phyloP scores from a whole-genome alignment of 2,329 filamentous ascomycete species.

The Epichloe baconii region DNA sequence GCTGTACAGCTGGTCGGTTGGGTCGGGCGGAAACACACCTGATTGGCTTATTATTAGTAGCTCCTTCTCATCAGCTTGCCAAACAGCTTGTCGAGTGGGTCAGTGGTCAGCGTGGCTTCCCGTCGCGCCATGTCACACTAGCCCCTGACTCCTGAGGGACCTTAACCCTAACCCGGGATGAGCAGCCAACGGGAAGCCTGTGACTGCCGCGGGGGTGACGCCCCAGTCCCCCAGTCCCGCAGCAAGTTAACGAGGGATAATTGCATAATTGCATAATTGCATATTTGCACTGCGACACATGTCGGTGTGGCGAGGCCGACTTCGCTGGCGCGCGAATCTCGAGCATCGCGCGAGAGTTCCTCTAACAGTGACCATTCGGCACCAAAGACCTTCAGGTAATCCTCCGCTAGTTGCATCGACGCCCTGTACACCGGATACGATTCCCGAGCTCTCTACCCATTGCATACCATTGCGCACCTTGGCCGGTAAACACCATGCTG shows the following conservation, averaged over 20 bases:
- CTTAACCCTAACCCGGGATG: too few relatives aligned
- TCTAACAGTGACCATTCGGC: not conserved
- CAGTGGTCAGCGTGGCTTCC: not conserved
- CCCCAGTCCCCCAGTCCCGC: constrained; percentile 9
- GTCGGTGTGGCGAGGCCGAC: constrained; percentile 9
- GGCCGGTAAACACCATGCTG: constrained; percentile 19
- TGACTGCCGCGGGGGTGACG: constrained; percentile 10
- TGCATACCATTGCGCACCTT: constrained; percentile 19
- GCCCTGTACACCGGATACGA: too few relatives aligned
- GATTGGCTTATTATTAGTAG: not conserved
- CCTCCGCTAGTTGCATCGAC: too few relatives aligned
- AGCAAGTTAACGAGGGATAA: constrained; percentile 20
- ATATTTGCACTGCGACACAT: constrained; percentile 19
- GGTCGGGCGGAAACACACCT: not conserved
- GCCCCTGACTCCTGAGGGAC: too few relatives aligned
- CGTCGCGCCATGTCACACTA: not conserved
- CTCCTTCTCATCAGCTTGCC: not conserved
- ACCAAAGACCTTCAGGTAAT: not conserved
- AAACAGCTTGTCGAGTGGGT: not conserved
- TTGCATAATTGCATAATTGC: constrained; percentile 19
- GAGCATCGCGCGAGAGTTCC: not conserved
- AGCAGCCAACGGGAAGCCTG: too few relatives aligned
- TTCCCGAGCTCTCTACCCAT: constrained; percentile 1
- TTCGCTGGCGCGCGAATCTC: not conserved
- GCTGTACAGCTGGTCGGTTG: not conserved